These are phyloP conservation scores for Blastobotrys arbuscula DNA, from an alignment of 1,139 yeast genomes.

Conservation along the genomic window DNA sequence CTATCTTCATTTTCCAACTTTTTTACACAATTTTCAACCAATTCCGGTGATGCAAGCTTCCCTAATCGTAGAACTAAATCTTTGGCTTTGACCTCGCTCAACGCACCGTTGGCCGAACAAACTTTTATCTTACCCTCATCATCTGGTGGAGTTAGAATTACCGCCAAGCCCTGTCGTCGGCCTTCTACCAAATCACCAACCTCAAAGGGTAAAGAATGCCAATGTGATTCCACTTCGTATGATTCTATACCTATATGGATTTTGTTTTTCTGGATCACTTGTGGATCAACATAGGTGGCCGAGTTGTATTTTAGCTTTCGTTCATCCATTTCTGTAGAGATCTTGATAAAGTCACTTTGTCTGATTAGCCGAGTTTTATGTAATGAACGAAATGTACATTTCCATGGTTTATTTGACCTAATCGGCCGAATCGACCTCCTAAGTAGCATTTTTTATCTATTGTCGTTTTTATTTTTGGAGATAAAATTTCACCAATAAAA, in stretches of 20 bases:
- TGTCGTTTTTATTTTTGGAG: no score
- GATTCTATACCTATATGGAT: neutral
- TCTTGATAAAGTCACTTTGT: neutral
- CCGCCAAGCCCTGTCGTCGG: constrained; percentile 7
- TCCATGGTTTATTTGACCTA: no score
- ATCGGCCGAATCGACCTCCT: no score
- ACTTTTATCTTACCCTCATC: constrained; percentile 4
- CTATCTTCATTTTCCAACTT: neutral
- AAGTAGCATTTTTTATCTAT: no score
- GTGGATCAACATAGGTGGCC: neutral
- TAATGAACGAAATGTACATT: no score
- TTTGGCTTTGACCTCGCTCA: constrained; percentile 2
- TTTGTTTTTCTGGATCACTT: neutral
- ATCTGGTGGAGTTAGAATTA: constrained; percentile 8
- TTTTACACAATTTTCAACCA: constrained; percentile 7
- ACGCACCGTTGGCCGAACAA: constrained; percentile 5
- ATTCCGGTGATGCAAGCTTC: constrained; percentile 1
- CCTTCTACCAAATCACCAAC: constrained; percentile 15
- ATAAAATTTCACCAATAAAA: no score
- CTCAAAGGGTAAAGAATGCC: constrained; percentile 7
- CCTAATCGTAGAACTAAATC: constrained; percentile 12
- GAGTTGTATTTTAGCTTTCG: constrained; percentile 4
- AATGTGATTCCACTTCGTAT: constrained; percentile 3
- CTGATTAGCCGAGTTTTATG: no score
- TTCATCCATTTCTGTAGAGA: constrained; percentile 11